Base-by-base conservation (phyloP, 1,139 yeast species). In the Hansenula anomala region DNA sequence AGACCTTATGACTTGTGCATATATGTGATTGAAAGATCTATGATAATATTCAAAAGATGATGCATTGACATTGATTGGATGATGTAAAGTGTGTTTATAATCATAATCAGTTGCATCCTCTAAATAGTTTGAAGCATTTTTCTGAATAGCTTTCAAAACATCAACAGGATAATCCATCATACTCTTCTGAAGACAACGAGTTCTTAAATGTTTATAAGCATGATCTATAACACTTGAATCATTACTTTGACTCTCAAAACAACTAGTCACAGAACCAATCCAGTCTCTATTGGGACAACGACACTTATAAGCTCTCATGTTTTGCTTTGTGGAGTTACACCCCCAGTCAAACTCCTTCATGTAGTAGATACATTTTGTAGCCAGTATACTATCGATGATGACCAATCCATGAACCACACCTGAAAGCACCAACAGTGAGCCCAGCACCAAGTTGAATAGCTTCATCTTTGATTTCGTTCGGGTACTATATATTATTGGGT, bases 281-380 rank as follows among this genome's bases (percentile, higher is more conserved):
- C 70, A 68, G 34, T 66, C 60, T 16, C 55, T 43, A 43, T 66
- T 66, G 5, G 48, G 48, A 45, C 73, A 68, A 14, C 65, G 62
- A 38, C 73, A 68, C 18, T 43, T 46, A 39, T 62, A 60, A n/a
- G 59, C 55, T 15, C 41, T 47, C 44, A 54, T 59, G n/a, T 58
- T 57, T 29, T 54, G 58, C 1, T 59, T 52, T 11, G 57, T 55
- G 5, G 62, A 43, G 22, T 50, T 44, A 44, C 73, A 68, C 1
- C 69, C 69, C 71, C 71, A 68, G 37, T 66, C 64, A 37, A 57
- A 60, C 17, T 48, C 49, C 27, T 55, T 50, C 41, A 63, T 52
- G 35, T 65, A 66, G 42, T 64, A 66, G 11, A 64, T 50, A 46
- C 73, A 67, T 17, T 69, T 58, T 3, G 69, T 56, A 1, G 70